A percentile compares a stretch with the other conserved stretches of the same genome.
Conservation (phyloP, 352 stramenopile species). For the Phytophthora tentaculata region DNA sequence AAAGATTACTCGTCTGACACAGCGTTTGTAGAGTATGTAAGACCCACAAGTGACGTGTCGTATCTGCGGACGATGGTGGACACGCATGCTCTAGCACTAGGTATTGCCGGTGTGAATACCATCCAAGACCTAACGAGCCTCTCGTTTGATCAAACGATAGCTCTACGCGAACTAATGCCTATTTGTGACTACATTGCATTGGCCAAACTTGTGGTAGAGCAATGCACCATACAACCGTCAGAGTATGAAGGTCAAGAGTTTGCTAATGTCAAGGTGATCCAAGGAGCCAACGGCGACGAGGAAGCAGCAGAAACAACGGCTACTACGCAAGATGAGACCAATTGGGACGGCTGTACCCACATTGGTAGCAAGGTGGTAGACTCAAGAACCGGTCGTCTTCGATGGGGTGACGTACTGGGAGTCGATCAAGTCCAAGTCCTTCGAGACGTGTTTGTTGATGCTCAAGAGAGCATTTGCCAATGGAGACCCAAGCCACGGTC, state of each 20-base stretch:
- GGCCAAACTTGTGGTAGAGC: conserved; percentile 60
- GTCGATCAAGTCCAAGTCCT: conserved; percentile 71
- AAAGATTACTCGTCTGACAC: conserved; percentile 53
- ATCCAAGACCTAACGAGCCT: conserved; percentile 83
- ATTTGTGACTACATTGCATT: conserved; percentile 78
- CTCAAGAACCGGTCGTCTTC: conserved; percentile 45
- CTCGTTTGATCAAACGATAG: conserved; percentile 54
- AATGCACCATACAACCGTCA: conserved; percentile 55
- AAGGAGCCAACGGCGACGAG: conserved; percentile 29
- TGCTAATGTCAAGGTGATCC: conserved; percentile 44
- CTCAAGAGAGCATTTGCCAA: conserved; percentile 67
- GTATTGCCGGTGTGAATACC: conserved; percentile 65
- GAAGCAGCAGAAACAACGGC: conserved; percentile 19
- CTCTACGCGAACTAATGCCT: conserved; percentile 58
- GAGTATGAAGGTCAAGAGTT: conserved; percentile 59
- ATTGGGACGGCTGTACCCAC: conserved; percentile 72
- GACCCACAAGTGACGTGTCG: conserved; percentile 49
- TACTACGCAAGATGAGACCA: conserved; percentile 24
- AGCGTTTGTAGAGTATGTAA: conserved; percentile 48
- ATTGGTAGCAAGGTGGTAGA: conserved; percentile 50
- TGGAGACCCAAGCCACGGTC: conserved; percentile 68
- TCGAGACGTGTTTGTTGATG: conserved; percentile 69
- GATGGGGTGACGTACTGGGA: conserved; percentile 67
- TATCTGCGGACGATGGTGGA: conserved; percentile 61
- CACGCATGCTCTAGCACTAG: conserved; percentile 58